Conservation (phyloP, 2,329 filamentous ascomycete species). For the Ophiostoma triangulosporum region DNA sequence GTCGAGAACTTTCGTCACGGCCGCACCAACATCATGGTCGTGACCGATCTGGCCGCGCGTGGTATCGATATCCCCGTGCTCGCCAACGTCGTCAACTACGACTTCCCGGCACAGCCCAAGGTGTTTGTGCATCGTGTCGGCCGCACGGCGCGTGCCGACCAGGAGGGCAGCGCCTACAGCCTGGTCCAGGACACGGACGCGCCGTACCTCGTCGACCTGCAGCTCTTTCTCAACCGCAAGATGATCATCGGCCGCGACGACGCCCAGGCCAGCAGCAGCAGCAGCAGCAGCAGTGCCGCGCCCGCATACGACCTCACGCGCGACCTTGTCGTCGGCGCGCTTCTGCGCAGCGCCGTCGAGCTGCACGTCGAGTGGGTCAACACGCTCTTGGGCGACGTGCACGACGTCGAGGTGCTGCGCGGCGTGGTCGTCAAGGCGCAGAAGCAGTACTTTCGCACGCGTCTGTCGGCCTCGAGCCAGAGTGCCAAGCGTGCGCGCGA, state of each 20-base stretch:
- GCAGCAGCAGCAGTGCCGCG: conserved; percentile 26
- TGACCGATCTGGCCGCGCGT: conserved; percentile 90
- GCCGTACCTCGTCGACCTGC: conserved; percentile 84
- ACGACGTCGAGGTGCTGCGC: conserved; percentile 58
- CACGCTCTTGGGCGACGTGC: conserved; percentile 61
- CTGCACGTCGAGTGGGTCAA: conserved; percentile 68
- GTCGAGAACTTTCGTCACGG: conserved; percentile 81
- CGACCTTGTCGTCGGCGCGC: conserved; percentile 68
- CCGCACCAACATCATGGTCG: conserved; percentile 77
- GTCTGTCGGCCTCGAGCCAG: conserved; percentile 78
- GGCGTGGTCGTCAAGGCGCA: conserved; percentile 76
- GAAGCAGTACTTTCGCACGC: conserved; percentile 79
- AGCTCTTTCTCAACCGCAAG: conserved; percentile 82
- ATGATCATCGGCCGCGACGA: conserved; percentile 61
- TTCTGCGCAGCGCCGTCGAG: conserved; percentile 62
- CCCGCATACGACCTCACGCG: conserved; percentile 59
- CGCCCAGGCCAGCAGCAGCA: conserved; percentile 25
- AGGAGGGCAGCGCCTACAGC: conserved; percentile 90
- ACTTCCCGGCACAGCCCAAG: conserved; percentile 93
- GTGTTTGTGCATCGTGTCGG: conserved; percentile 94
- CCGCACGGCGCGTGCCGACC: conserved; percentile 85
- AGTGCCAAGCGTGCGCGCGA: conserved; percentile 81
- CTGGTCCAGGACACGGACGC: conserved; percentile 77
- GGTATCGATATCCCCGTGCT: conserved; percentile 96
- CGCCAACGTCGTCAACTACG: conserved; percentile 97